Base-by-base conservation (phyloP, 2,329 filamentous ascomycete species). In the Lachnellula hyalina region DNA sequence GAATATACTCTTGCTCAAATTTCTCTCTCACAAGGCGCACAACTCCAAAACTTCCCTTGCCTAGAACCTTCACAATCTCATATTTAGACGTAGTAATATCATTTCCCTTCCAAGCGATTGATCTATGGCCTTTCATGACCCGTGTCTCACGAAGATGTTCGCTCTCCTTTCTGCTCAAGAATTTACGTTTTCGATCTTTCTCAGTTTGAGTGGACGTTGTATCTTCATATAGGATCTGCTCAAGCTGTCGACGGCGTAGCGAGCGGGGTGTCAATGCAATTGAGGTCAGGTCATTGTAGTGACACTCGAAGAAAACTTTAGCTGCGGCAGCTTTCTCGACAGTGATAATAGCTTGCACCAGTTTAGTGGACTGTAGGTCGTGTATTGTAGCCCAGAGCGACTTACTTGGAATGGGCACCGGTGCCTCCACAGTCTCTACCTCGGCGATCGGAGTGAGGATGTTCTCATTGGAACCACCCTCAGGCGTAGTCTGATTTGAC, bases 21-120 rank as follows among this genome's bases (percentile, higher is more conserved):
- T 75, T 86, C 68, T 92, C 87, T 53, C 84, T 85, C 2, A 97
- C 92, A 36, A 99, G 77, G 46, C 87, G 83, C 15, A 99, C 94
- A 23, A 96, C 86, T 0, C 94, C 93, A 72, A 97, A 99, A 67
- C 92, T 96, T 8, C 94, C 93, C 69, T 94, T 96, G 0, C 94
- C 92, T 5, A 97, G 77, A 17, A 95, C 79, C 62, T 91, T 89
- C 32, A 97, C 73, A 12, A 86, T 78, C 61, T 96, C 87, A 65
- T 93, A 96, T n/a, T 84, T 82, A 8, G 83, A 80, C 21, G 79
- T 68, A 44, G 80, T 75, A 2, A 76, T 75, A 60, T 79, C 77
- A 52, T 75, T 71, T 12, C 70, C 72, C 23, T 60, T 64, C 44
- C 65, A 48, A n/a, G 63, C 64, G 36, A 65, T 67, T 3, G 54